These are phyloP conservation scores for Arctostaphylos glauca DNA, from an alignment of 148 eudicot genomes.

Conservation along the genomic window DNA sequence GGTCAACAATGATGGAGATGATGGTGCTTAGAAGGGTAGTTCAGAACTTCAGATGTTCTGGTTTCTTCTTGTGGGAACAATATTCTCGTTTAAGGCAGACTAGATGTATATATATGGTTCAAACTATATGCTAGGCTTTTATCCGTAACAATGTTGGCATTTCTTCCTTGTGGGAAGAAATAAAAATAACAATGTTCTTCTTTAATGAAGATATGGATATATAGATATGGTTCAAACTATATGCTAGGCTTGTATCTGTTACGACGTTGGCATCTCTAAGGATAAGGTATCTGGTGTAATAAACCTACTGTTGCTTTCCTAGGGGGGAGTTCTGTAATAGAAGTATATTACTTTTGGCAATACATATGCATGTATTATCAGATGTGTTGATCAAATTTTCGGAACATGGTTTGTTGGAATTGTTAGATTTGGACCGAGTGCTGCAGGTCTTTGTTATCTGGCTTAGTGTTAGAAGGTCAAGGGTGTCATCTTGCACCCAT, in stretches of 20 bases:
- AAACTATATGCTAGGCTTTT: background rate
- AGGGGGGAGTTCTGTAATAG: background rate
- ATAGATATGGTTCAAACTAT: background rate
- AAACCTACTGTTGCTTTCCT: background rate
- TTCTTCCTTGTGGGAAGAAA: background rate
- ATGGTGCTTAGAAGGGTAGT: conserved; percentile 30
- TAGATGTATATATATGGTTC: background rate
- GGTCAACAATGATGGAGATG: conserved; percentile 76
- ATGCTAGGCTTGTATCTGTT: background rate
- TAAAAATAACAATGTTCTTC: background rate
- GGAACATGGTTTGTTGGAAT: background rate
- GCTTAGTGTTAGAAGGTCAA: too few species aligned
- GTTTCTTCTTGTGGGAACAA: background rate
- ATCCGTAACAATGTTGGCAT: background rate
- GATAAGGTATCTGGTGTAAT: background rate
- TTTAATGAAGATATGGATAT: background rate
- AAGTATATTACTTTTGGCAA: background rate
- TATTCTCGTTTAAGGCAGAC: background rate
- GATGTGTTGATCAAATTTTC: background rate
- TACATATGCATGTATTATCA: background rate
- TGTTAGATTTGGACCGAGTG: background rate
- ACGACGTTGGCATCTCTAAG: background rate
- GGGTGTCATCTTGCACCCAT: too few species aligned
- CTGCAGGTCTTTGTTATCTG: background rate
- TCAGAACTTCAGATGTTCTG: background rate